Base-by-base conservation (phyloP, 78 protist species). In the Mastigamoeba balamuthi region DNA sequence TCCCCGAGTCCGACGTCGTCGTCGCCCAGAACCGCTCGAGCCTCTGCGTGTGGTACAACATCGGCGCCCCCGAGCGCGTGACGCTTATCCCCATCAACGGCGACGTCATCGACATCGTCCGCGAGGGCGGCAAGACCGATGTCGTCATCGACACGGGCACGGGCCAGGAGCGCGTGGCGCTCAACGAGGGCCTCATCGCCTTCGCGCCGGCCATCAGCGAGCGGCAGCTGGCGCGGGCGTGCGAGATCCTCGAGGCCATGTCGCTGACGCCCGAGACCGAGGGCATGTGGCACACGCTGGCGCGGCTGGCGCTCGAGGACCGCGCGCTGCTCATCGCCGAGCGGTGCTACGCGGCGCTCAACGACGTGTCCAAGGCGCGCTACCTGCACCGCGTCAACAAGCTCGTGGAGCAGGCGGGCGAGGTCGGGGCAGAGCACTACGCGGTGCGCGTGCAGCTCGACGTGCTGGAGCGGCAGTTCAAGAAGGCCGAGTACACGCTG, bases 21-120 rank as follows among this genome's bases (percentile, higher is more conserved):
- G 96, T 93, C 40, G 96, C 94, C 0, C 96, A 92, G 71, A 68
- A 53, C 65, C 40, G 86, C 27, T 52, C 35, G 43, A 81, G 72
- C 67, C 89, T 93, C 43, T 85, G 89, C 71, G 91, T 93, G 43
- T 93, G 93, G 93, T 93, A 93, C 77, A 38, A 72, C 75, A 84
- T 88, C 40, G 91, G 83, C 66, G 23, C 69, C 0, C 88, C 94
- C 6, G 92, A 86, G 5, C 70, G 78, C 36, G 82, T 81, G 35
- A 81, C 84, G 29, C 72, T 74, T 7, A 80, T 86, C 25, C 84
- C 76, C 38, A 87, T 93, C 81, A 86, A 78, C 68, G 96, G 96
- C 30, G 96, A 89, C 29, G 87, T 93, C 8, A 86, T 78, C 36
- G 91, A 84, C 75, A 89, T 93, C 23, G 90, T 78, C 74, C 75